phyloP scores from a whole-genome alignment of 768 basidiomycete species.

The Hemileccinum rubropunctum region DNA sequence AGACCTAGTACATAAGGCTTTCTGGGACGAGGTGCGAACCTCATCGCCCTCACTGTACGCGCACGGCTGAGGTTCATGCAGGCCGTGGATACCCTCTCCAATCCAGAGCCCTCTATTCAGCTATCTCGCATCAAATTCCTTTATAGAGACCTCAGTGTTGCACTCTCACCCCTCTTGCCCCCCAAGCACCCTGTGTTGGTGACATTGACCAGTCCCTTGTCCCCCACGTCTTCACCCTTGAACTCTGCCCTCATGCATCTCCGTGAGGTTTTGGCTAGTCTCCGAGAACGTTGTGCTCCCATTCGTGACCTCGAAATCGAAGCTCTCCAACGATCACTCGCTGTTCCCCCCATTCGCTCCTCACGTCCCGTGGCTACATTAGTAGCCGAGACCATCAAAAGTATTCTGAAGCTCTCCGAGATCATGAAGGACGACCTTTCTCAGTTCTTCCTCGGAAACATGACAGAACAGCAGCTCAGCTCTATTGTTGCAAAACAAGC shows the following conservation, averaged over 20 bases:
- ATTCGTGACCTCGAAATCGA: constrained; percentile 57
- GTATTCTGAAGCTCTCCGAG: constrained; percentile 51
- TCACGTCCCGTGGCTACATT: constrained; percentile 41
- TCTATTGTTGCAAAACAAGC: constrained; percentile 52
- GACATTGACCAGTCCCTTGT: constrained; percentile 53
- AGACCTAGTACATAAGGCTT: constrained; percentile 55
- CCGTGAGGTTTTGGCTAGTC: constrained; percentile 47
- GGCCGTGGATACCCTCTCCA: constrained; percentile 57
- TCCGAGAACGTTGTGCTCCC: constrained; percentile 67
- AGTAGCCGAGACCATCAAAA: constrained; percentile 46
- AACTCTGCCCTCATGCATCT: constrained; percentile 54
- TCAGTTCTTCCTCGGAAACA: constrained; percentile 58
- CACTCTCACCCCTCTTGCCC: constrained; percentile 59
- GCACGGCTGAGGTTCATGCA: constrained; percentile 31
- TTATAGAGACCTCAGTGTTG: constrained; percentile 50
- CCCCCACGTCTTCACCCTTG: constrained; percentile 69
- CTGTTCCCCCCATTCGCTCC: constrained; percentile 28
- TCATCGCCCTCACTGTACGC: constrained; percentile 3
- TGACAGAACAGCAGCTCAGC: constrained; percentile 61
- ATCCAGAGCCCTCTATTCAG: constrained; percentile 56
- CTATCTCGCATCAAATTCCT: constrained; percentile 56
- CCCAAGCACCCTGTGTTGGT: constrained; percentile 46
- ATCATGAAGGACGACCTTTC: constrained; percentile 71
- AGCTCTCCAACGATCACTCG: constrained; percentile 35
- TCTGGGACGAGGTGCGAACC: constrained; percentile 68